Conservation (phyloP, 106 monocot genomes). For the Iris macrosiphon region DNA sequence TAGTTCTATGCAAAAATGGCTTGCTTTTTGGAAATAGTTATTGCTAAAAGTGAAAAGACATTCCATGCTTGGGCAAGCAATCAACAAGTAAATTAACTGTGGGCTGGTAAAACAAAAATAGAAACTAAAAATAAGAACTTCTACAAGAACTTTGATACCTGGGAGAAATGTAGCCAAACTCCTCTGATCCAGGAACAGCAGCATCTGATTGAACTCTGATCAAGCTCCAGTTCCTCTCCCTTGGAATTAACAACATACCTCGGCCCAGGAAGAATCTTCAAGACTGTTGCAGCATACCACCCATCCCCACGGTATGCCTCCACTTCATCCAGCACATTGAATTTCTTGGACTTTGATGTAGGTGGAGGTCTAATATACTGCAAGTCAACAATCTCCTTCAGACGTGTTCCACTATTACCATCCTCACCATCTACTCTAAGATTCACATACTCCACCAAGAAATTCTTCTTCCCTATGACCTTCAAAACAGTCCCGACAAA, state of each 20-base stretch:
- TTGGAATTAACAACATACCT: conserved; percentile 17
- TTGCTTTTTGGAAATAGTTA: too few relatives aligned
- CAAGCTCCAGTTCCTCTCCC: conserved; percentile 11
- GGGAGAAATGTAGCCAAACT: conserved; percentile 7
- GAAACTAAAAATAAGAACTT: background rate
- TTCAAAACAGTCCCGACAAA: conserved; percentile 20
- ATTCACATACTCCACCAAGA: conserved; percentile 32
- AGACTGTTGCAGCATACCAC: conserved; percentile 23
- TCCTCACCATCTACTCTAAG: background rate
- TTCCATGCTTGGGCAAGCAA: too few relatives aligned
- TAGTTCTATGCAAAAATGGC: too few relatives aligned
- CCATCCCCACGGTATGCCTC: conserved; percentile 22
- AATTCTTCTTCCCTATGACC: conserved; percentile 11
- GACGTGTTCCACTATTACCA: background rate
- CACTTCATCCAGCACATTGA: conserved; percentile 20
- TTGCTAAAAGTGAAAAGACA: too few relatives aligned
- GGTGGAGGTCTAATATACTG: conserved; percentile 21
- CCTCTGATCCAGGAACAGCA: conserved; percentile 13
- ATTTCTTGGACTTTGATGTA: background rate
- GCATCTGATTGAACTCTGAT: conserved; percentile 8
- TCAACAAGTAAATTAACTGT: too few relatives aligned
- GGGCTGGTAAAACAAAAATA: background rate
- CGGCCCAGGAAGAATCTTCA: background rate
- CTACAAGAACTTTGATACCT: conserved; percentile 4
- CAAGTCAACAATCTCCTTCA: conserved; percentile 32